Base-by-base conservation (phyloP, 2,329 filamentous ascomycete genomes). In the Thielaviopsis ethacetica region DNA sequence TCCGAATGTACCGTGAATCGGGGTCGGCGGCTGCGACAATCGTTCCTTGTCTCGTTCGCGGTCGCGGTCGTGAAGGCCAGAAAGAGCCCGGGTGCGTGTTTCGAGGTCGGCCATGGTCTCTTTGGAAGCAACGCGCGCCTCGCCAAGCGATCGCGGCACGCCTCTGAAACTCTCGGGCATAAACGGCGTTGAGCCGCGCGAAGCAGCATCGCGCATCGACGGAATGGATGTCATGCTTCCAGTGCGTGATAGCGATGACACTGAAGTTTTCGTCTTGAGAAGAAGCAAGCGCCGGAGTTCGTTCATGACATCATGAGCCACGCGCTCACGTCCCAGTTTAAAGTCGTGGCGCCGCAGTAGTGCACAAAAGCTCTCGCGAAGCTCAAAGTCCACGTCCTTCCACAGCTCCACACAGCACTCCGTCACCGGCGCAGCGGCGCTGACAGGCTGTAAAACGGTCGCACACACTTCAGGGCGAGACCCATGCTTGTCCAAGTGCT, bases 361-460 rank as follows among this genome's bases (percentile, higher is more conserved):
- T 2, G 74, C 70, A 63, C 79, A 82, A 62, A 81, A 81, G 7
- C 70, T 71, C 54, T 68, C 69, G 21, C 74, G 70, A 12, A 82
- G 67, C 62, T 76, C 75, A 22, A 73, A 68, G 2, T 72, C 72
- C 10, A 75, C 71, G 61, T 82, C 76, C 6, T 71, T 62, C 19
- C 69, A 64, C 21, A 82, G 69, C 54, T 75, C 72, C 3, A 72
- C 67, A 62, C 79, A 82, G 65, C 79, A 82, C 3, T 72, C 67
- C 1, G 70, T 65, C 27, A 71, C 60, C 3, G 66, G 63, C 7
- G 68, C 65, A 27, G 68, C 68, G 7, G 60, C 19, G 38, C 49
- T 58, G 15, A 61, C 56, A 5, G 59, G 59, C 19, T 62, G 60
- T 5, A 62, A 49, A n/a, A 59, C 54, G 4, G 21, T 34, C 7